Evolutionary conservation across 495 filamentous ascomycete genomes (phyloP).

Genomic region (Neurospora tetraspora): DNA sequence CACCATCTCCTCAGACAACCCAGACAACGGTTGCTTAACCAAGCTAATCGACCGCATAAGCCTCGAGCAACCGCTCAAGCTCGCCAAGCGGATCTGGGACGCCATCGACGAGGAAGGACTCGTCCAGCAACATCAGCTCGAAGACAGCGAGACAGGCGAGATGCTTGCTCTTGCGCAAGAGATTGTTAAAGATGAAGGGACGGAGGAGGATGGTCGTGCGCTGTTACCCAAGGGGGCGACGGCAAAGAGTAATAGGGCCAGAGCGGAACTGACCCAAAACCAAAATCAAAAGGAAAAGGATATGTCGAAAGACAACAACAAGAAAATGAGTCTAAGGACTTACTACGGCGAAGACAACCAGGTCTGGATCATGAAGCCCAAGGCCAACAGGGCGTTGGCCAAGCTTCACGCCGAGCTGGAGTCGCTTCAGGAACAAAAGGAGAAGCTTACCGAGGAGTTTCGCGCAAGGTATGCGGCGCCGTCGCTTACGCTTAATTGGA

Average conservation of each 20-base stretch:
- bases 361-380: constrained; percentile 77
- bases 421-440: constrained; percentile 46
- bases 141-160: constrained; percentile 59
- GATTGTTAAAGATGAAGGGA: constrained; percentile 47
- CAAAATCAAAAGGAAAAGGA: constrained; percentile 13
- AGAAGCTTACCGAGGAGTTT: constrained; percentile 47
- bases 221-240: constrained; percentile 30
- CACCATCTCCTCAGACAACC: neutral
- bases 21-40: constrained; percentile 31
- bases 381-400: constrained; percentile 56
- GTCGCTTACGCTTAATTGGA: constrained; percentile 70
- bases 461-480: constrained; percentile 39
- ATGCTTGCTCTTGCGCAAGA: constrained; percentile 59
- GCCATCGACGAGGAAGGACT: constrained; percentile 94
- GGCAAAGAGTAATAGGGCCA: constrained; percentile 9
- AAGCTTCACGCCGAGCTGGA: constrained; percentile 57
- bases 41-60: constrained; percentile 51
- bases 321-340: constrained; percentile 25
- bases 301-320: constrained; percentile 30
- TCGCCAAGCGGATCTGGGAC: constrained; percentile 60
- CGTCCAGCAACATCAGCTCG: constrained; percentile 61
- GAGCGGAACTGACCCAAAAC: constrained; percentile 28
- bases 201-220: constrained; percentile 23
- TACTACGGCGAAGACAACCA: constrained; percentile 48
- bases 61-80: constrained; percentile 53